Evolutionary conservation across 2,329 filamentous ascomycete genomes (phyloP).

Genomic region (Epicoccum nigrum): DNA sequence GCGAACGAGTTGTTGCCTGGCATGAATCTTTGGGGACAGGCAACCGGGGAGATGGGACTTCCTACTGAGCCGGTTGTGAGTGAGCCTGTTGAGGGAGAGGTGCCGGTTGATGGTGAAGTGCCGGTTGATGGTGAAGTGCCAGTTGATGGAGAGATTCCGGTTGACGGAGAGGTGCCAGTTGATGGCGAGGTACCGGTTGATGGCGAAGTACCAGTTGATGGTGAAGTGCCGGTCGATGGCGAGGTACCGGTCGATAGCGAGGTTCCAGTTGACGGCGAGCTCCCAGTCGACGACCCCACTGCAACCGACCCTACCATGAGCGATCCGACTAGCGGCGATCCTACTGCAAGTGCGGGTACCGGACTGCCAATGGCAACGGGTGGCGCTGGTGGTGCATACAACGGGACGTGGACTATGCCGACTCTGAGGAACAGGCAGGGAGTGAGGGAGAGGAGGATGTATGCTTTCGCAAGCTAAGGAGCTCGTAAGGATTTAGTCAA

Average conservation of each 20-base stretch:
- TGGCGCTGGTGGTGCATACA: constrained; percentile 1
- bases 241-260: too few species aligned
- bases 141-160: neutral
- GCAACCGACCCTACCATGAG: neutral
- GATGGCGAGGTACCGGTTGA: neutral
- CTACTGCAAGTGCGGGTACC: constrained; percentile 11
- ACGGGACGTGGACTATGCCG: constrained; percentile 15
- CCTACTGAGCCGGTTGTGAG: neutral
- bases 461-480: constrained; percentile 10
- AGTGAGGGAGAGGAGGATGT: constrained; percentile 11
- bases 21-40: constrained; percentile 14
- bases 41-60: constrained; percentile 4
- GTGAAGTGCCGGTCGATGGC: neutral
- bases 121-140: neutral
- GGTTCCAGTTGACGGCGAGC: neutral
- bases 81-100: neutral
- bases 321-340: neutral
- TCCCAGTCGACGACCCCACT: neutral
- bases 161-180: neutral
- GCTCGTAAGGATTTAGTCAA: too few species aligned
- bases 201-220: neutral
- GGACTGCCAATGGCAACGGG: constrained; percentile 13
- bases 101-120: neutral
- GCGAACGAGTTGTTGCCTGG: constrained; percentile 3
- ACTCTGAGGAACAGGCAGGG: constrained; percentile 1